Conservation (phyloP, 106 monocot genomes). For the Chionographis japonica region DNA sequence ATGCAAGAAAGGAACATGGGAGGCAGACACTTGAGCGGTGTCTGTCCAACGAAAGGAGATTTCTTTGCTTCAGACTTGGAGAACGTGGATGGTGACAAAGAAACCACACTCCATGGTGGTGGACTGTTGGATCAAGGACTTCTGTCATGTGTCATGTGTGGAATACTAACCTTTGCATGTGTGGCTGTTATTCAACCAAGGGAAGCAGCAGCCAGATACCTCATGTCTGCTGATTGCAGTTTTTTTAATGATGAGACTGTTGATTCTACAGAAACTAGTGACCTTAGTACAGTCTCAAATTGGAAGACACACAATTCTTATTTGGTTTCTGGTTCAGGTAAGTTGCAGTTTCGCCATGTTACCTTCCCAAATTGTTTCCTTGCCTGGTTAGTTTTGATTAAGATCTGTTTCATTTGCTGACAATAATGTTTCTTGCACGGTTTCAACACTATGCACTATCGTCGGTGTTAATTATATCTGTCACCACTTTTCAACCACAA, state of each 20-base stretch:
- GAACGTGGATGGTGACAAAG: slow-evolving; percentile 25
- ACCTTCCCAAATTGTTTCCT: neutral
- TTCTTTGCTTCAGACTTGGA: slow-evolving; percentile 17
- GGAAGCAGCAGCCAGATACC: slow-evolving; percentile 45
- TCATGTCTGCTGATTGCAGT: slow-evolving; percentile 61
- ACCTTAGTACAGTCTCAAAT: slow-evolving; percentile 15
- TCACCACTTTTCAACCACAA: too few species aligned
- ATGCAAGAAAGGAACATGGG: slow-evolving; percentile 21
- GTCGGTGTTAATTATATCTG: too few species aligned
- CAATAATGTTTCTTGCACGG: too few species aligned
- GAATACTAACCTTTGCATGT: slow-evolving; percentile 92
- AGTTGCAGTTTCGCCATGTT: slow-evolving; percentile 6
- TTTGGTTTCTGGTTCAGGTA: slow-evolving; percentile 33
- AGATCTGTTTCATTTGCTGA: too few species aligned
- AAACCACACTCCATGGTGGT: slow-evolving; percentile 13
- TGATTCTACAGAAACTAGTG: slow-evolving; percentile 20
- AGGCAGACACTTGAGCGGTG: slow-evolving; percentile 15
- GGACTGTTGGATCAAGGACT: slow-evolving; percentile 80
- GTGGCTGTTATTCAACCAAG: slow-evolving; percentile 76
- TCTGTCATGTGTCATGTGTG: slow-evolving; percentile 88
- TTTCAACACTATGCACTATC: too few species aligned
- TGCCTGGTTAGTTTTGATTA: neutral
- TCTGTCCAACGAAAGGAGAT: slow-evolving; percentile 27
- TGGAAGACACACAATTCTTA: slow-evolving; percentile 9
- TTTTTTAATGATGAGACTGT: slow-evolving; percentile 35